Percentiles rank a stretch among this genome's conserved stretches.
Conservation (phyloP, 225 moss, liverwort and hornwort genomes). For the Ulota crispa region DNA sequence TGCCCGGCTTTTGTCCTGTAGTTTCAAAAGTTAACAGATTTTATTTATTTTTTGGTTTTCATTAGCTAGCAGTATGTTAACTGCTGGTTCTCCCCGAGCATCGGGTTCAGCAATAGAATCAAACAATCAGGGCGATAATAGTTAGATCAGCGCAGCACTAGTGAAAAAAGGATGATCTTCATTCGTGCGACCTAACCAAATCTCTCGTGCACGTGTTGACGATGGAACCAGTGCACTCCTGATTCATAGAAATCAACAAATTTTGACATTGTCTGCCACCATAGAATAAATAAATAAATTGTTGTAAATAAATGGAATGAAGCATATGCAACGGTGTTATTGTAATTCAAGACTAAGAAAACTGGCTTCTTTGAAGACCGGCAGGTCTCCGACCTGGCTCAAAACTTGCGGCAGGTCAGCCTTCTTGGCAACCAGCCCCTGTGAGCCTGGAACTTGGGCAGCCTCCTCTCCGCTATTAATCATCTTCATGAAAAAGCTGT, state of each 20-base stretch:
- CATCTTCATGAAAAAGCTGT: conserved; percentile 87
- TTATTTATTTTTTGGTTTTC: no score
- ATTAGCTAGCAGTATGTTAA: no score
- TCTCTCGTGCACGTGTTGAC: neutral
- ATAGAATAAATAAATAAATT: neutral
- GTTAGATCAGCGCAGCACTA: neutral
- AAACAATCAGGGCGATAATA: neutral
- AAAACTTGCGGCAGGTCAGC: conserved; percentile 40
- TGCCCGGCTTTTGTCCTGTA: no score
- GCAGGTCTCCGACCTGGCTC: conserved; percentile 64
- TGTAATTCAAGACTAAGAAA: conserved; percentile 68
- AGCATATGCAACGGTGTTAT: conserved; percentile 16
- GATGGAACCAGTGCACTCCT: conserved; percentile 19
- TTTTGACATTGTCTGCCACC: neutral
- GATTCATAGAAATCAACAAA: neutral
- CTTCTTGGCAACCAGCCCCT: conserved; percentile 13
- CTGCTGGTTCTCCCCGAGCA: no score
- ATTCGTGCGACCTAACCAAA: neutral
- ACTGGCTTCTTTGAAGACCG: conserved; percentile 71
- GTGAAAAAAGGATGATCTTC: neutral
- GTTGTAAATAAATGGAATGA: conserved; percentile 3
- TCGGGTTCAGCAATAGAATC: neutral
- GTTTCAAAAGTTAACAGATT: no score
- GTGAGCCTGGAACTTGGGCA: conserved; percentile 22
- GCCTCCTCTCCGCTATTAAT: conserved; percentile 44